Conservation (phyloP, 495 filamentous ascomycete species). For the Lepidopterella palustris region DNA sequence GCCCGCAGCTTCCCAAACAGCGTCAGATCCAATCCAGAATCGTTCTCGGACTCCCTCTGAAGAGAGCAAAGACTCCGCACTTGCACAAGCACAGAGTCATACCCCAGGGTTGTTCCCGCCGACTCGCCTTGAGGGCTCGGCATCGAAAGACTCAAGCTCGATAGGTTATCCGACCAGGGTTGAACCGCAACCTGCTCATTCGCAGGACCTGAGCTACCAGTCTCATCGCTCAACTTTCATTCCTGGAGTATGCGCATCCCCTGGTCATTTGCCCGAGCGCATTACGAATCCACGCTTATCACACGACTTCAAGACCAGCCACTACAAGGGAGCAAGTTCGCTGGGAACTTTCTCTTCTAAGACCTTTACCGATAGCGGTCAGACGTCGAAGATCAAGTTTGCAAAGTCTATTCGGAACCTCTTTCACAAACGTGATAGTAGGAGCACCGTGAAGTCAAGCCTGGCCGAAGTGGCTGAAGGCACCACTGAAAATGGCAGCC, state of each 20-base stretch:
- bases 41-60: neutral
- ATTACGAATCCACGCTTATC: neutral
- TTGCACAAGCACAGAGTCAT: neutral
- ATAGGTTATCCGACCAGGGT: neutral
- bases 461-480: neutral
- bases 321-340: neutral
- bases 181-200: neutral
- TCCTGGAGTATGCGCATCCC: neutral
- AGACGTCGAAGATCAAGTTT: conserved; percentile 1
- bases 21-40: neutral
- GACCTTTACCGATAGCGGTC: neutral
- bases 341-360: neutral
- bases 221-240: neutral
- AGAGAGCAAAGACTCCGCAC: neutral
- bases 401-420: conserved; percentile 10
- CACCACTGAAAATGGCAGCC: conserved; percentile 1
- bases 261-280: neutral
- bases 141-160: neutral
- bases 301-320: neutral
- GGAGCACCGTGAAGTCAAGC: neutral
- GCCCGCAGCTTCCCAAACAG: neutral
- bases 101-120: neutral
- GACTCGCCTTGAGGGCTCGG: neutral
- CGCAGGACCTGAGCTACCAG: neutral
- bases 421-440: conserved; percentile 11